A percentile compares a stretch with the other conserved stretches of the same genome.
Conservation (phyloP, 176 grass and related monocot species). For the Oryza coarctata region DNA sequence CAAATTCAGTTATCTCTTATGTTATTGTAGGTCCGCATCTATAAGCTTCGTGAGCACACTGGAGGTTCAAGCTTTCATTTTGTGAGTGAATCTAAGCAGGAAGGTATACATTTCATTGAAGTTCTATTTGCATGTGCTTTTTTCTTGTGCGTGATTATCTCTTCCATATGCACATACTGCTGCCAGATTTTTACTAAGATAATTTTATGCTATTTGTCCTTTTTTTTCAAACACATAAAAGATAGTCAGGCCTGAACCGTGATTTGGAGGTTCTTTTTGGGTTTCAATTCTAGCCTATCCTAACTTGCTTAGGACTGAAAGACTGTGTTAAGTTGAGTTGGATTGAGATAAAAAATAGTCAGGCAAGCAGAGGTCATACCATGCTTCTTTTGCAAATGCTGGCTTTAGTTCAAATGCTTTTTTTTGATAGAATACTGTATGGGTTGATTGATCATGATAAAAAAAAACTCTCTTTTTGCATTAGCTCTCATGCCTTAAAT, state of each 20-base stretch:
- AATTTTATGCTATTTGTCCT: slow-evolving; percentile 7
- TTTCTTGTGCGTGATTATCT: slow-evolving; percentile 9
- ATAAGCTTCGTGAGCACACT: slow-evolving; percentile 69
- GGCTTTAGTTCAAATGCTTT: not conserved
- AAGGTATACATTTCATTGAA: slow-evolving; percentile 69
- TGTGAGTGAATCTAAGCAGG: slow-evolving; percentile 66
- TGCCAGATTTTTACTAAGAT: slow-evolving; percentile 27
- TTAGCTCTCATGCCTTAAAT: slow-evolving; percentile 5
- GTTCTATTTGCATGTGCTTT: not conserved
- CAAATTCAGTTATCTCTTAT: slow-evolving; percentile 6
- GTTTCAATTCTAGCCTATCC: no score
- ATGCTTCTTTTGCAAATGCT: not conserved
- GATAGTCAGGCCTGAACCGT: no score
- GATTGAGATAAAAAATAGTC: no score
- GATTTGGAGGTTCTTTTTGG: no score
- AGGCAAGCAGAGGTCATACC: not conserved
- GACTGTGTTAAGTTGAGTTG: no score
- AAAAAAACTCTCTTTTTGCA: not conserved
- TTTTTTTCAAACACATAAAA: not conserved
- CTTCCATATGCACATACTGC: slow-evolving; percentile 23
- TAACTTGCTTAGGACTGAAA: no score
- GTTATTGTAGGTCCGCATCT: slow-evolving; percentile 68
- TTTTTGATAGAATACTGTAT: not conserved
- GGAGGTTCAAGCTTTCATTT: slow-evolving; percentile 75
- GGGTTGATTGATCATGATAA: not conserved